These are phyloP conservation scores for Aspergillus spinulosporus DNA, from an alignment of 2,329 filamentous ascomycete species.

Conservation along the genomic window DNA sequence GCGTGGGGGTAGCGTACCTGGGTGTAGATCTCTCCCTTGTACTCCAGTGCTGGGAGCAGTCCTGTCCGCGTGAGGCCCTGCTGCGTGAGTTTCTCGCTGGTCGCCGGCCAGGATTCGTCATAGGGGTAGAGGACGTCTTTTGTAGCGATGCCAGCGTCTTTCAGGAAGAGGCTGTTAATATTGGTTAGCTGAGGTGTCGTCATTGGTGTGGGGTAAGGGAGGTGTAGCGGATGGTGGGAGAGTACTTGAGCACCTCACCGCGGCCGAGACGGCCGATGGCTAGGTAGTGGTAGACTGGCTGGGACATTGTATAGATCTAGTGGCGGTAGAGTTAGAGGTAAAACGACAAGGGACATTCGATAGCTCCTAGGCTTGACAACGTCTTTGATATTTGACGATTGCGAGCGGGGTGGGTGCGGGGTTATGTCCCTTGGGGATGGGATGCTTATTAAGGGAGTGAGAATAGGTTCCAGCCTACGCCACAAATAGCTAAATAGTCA, in stretches of 20 bases:
- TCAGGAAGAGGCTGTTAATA: slow-evolving; percentile 6
- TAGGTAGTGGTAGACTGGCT: slow-evolving; percentile 10
- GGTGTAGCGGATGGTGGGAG: neutral
- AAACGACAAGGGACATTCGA: too few species aligned
- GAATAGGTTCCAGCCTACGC: too few species aligned
- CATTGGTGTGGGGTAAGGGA: too few species aligned
- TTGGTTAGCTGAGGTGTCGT: neutral
- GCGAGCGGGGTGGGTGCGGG: neutral
- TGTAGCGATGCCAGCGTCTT: slow-evolving; percentile 1
- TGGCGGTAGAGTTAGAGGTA: too few species aligned
- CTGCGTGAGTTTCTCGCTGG: neutral
- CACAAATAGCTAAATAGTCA: too few species aligned
- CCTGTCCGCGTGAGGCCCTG: neutral
- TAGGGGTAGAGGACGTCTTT: neutral
- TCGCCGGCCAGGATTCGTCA: slow-evolving; percentile 1
- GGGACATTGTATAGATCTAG: neutral
- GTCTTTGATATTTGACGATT: too few species aligned
- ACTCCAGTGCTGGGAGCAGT: neutral
- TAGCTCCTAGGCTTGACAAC: too few species aligned
- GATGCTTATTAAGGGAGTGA: too few species aligned
- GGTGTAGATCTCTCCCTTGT: neutral
- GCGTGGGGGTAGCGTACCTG: too few species aligned
- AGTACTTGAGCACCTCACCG: slow-evolving; percentile 7
- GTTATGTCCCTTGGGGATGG: neutral
- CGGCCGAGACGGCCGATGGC: slow-evolving; percentile 8